Percentiles rank a stretch among this genome's conserved stretches.
Evolutionary conservation across 108 stramenopile genomes (phyloP).

Genomic region (Skeletonema tropicum): DNA sequence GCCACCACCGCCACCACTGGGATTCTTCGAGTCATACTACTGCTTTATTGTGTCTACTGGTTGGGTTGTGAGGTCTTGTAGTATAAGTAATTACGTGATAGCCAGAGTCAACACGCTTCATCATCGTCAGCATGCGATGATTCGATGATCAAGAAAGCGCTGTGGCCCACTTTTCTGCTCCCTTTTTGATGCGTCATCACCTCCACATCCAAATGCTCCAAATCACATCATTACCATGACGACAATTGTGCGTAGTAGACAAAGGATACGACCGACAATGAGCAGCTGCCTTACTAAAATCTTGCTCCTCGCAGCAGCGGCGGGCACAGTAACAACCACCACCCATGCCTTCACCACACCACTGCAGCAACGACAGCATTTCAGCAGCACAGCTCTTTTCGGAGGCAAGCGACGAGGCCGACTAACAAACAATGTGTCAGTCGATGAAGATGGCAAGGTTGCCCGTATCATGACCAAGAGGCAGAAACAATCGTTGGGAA

Average conservation of each 20-base stretch:
- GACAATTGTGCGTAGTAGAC: background rate
- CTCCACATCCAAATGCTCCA: too few species aligned
- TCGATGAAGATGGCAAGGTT: conserved; percentile 40
- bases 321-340: background rate
- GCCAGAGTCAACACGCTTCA: too few species aligned
- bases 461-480: conserved; percentile 40
- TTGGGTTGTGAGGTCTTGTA: too few species aligned
- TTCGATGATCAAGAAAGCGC: too few species aligned
- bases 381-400: conserved; percentile 12
- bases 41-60: background rate
- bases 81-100: too few species aligned
- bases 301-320: background rate
- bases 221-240: background rate
- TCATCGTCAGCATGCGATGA: too few species aligned
- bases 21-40: background rate
- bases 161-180: too few species aligned
- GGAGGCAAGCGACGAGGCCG: conserved; percentile 39
- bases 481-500: conserved; percentile 33
- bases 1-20: background rate
- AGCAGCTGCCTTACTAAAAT: background rate
- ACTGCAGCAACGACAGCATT: background rate
- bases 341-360: conserved; percentile 14
- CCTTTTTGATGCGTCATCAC: background rate
- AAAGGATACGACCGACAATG: background rate
- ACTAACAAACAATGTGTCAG: conserved; percentile 36